Evolutionary conservation across 169 alveolate genomes (phyloP).

Genomic region (Plasmodium billcollinsi): DNA sequence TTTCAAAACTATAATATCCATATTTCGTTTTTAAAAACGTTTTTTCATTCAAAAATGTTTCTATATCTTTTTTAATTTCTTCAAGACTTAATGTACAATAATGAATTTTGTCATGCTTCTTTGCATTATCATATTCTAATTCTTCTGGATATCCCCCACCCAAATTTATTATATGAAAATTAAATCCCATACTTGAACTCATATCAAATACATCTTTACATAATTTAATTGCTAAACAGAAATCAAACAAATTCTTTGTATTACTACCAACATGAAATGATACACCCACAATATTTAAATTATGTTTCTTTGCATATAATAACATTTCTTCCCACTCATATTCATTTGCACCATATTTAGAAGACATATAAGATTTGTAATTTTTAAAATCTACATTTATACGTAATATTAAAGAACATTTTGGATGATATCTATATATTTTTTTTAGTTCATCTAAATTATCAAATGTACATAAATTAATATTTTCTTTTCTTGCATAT

Average conservation of each 20-base stretch:
- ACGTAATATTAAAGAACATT: conserved; percentile 57
- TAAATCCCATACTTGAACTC: conserved; percentile 16
- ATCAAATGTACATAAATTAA: conserved; percentile 73
- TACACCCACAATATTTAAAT: conserved; percentile 44
- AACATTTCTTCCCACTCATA: conserved; percentile 58
- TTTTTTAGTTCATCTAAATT: conserved; percentile 67
- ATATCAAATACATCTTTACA: conserved; percentile 46
- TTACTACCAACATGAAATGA: conserved; percentile 77
- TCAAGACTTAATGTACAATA: conserved; percentile 38
- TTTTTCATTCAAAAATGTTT: conserved; percentile 33
- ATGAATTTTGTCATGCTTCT: conserved; percentile 25
- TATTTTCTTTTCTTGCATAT: conserved; percentile 54
- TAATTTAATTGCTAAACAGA: conserved; percentile 64
- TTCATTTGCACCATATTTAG: conserved; percentile 74
- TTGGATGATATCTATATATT: conserved; percentile 59
- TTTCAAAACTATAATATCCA: conserved; percentile 51
- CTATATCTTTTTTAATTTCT: conserved; percentile 35
- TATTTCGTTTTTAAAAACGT: conserved; percentile 27
- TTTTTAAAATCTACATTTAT: conserved; percentile 70
- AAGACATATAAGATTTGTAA: conserved; percentile 71
- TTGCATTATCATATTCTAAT: conserved; percentile 54
- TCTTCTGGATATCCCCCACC: conserved; percentile 79
- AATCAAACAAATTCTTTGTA: conserved; percentile 49
- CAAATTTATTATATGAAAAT: conserved; percentile 42
- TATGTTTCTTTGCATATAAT: conserved; percentile 23